A percentile compares a stretch with the other conserved stretches of the same genome.
Conservation (phyloP, 2,329 filamentous ascomycete species). For the Trichophyton schoenleinii region DNA sequence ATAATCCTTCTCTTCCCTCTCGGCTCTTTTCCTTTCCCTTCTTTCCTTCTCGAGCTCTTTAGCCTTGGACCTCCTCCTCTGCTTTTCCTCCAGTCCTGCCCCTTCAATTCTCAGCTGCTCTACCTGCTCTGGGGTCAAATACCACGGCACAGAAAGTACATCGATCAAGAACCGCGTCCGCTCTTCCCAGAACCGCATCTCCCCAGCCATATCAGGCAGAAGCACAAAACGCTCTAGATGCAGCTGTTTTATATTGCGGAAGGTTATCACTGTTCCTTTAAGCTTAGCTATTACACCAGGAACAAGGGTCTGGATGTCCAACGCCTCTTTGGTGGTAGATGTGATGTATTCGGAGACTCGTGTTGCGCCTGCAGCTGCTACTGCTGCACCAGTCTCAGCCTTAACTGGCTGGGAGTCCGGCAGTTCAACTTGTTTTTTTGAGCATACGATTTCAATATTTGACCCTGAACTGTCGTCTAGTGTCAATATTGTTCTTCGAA, state of each 20-base stretch:
- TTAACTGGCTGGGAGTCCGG: slow-evolving; percentile 16
- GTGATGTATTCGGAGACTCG: slow-evolving; percentile 2
- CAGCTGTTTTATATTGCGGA: slow-evolving; percentile 41
- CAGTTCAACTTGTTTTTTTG: slow-evolving; percentile 23
- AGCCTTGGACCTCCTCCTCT: slow-evolving; percentile 28
- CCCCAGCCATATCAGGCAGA: slow-evolving; percentile 41
- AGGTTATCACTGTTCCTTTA: slow-evolving; percentile 44
- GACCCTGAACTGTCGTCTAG: slow-evolving; percentile 51
- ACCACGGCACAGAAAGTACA: slow-evolving; percentile 43
- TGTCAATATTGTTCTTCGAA: slow-evolving; percentile 40
- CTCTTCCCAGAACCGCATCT: slow-evolving; percentile 42
- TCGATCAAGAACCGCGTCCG: slow-evolving; percentile 37
- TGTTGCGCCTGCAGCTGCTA: not conserved
- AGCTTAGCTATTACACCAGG: slow-evolving; percentile 43
- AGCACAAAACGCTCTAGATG: slow-evolving; percentile 41
- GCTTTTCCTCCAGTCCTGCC: slow-evolving; percentile 29
- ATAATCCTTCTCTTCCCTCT: slow-evolving; percentile 28
- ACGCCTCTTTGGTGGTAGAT: slow-evolving; percentile 19
- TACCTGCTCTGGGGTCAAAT: slow-evolving; percentile 34
- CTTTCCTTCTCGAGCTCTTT: slow-evolving; percentile 29
- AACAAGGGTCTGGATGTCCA: slow-evolving; percentile 36
- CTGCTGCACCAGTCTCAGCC: not conserved
- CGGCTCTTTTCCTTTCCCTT: slow-evolving; percentile 24
- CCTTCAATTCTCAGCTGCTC: slow-evolving; percentile 31
- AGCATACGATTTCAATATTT: slow-evolving; percentile 43